Evolutionary conservation across 495 filamentous ascomycete species (phyloP).

Genomic region (Penicillium antarcticum): DNA sequence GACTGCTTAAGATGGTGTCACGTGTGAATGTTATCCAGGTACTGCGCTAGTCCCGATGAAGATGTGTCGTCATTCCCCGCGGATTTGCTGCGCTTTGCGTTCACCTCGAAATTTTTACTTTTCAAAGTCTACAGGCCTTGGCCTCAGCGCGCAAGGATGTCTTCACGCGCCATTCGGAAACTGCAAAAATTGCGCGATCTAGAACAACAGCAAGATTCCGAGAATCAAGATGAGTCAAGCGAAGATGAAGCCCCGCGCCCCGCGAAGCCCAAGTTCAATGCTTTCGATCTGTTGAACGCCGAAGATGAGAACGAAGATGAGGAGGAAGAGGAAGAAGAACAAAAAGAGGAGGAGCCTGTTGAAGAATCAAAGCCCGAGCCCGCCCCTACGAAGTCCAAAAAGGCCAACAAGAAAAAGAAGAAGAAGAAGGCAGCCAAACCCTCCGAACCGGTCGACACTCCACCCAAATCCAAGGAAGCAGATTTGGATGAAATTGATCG

Average conservation of each 20-base stretch:
- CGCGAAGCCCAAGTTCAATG: slow-evolving; percentile 44
- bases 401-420: slow-evolving; percentile 50
- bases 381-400: slow-evolving; percentile 29
- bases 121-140: background rate
- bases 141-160: slow-evolving; percentile 52
- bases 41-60: slow-evolving; percentile 26
- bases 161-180: slow-evolving; percentile 74
- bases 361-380: slow-evolving; percentile 14
- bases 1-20: slow-evolving; percentile 16
- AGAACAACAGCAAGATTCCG: slow-evolving; percentile 55
- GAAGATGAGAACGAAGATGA: slow-evolving; percentile 63
- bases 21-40: slow-evolving; percentile 8
- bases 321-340: slow-evolving; percentile 44
- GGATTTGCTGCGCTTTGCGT: slow-evolving; percentile 14
- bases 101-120: background rate
- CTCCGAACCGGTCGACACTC: slow-evolving; percentile 6
- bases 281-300: slow-evolving; percentile 52
- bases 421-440: slow-evolving; percentile 34
- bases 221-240: slow-evolving; percentile 49
- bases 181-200: slow-evolving; percentile 63
- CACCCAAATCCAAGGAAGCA: slow-evolving; percentile 23
- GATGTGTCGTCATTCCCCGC: slow-evolving; percentile 44
- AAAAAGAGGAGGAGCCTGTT: slow-evolving; percentile 33
- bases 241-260: slow-evolving; percentile 41
- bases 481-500: slow-evolving; percentile 78